phyloP scores from a whole-genome alignment of 208 protist genomes.

The Trypanosoma grayi region DNA sequence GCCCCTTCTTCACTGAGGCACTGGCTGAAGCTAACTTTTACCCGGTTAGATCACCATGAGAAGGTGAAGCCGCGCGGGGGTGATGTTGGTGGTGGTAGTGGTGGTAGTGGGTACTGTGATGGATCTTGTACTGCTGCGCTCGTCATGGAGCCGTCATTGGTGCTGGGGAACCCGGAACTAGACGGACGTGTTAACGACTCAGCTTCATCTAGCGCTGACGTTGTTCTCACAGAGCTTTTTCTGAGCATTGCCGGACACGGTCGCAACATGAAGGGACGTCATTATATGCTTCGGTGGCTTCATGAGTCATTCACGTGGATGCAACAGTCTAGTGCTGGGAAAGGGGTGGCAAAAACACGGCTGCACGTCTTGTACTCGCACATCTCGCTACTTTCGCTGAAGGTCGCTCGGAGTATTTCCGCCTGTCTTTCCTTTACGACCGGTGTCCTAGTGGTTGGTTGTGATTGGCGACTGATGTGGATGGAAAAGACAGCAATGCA shows the following conservation, averaged over 20 bases:
- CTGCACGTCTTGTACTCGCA: conserved; percentile 3
- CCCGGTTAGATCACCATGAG: conserved; percentile 3
- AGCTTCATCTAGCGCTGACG: conserved; percentile 10
- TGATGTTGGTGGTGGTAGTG: background rate
- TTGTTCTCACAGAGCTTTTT: conserved; percentile 22
- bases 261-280: conserved; percentile 16
- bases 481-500: conserved; percentile 28
- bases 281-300: conserved; percentile 23
- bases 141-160: conserved; percentile 10
- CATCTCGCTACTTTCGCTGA: conserved; percentile 24
- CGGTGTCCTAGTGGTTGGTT: conserved; percentile 5
- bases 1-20: conserved; percentile 1
- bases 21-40: conserved; percentile 23
- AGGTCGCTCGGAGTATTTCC: conserved; percentile 20
- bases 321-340: background rate
- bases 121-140: too few species aligned
- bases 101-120: too few species aligned
- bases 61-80: background rate
- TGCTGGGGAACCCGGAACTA: conserved; percentile 2
- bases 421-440: conserved; percentile 24
- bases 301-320: conserved; percentile 26
- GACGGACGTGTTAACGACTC: background rate
- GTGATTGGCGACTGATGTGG: conserved; percentile 14
- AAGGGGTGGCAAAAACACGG: background rate
- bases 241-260: conserved; percentile 20